phyloP scores from a whole-genome alignment of 140 eudicot species.

The Anethum foeniculum region DNA sequence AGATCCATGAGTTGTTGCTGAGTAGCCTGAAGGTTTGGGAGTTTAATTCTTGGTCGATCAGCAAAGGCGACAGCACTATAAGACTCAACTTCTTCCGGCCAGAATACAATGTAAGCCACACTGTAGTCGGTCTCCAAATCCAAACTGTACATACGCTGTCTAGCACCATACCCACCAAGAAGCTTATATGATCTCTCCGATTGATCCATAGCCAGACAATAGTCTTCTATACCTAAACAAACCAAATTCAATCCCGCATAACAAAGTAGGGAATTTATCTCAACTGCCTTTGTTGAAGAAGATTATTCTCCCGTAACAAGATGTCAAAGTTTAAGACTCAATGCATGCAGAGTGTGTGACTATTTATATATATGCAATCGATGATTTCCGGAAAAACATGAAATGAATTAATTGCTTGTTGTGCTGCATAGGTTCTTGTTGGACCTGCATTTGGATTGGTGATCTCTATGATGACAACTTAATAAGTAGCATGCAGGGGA shows the following conservation, averaged over 20 bases:
- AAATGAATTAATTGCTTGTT: neutral
- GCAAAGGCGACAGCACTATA: constrained; percentile 7
- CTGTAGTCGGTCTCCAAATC: constrained; percentile 40
- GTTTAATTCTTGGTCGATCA: constrained; percentile 50
- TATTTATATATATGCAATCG: neutral
- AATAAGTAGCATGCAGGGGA: neutral
- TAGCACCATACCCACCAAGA: constrained; percentile 85
- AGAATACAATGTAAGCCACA: constrained; percentile 40
- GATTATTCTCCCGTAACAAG: neutral
- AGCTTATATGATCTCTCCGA: constrained; percentile 86
- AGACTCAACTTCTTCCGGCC: constrained; percentile 30
- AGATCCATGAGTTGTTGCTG: constrained; percentile 53
- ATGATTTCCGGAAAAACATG: neutral
- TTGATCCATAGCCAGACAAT: constrained; percentile 76
- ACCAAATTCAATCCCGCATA: neutral
- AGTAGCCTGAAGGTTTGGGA: constrained; percentile 71
- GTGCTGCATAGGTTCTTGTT: neutral
- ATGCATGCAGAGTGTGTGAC: neutral
- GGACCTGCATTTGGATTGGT: neutral
- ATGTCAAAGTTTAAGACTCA: neutral
- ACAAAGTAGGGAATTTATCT: neutral
- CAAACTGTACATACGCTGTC: constrained; percentile 56
- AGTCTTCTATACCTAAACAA: constrained; percentile 59
- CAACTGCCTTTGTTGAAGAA: neutral
- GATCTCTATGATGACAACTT: neutral